Evolutionary conservation across 2,329 filamentous ascomycete species (phyloP).

Genomic region (Penicillium rolfsii): DNA sequence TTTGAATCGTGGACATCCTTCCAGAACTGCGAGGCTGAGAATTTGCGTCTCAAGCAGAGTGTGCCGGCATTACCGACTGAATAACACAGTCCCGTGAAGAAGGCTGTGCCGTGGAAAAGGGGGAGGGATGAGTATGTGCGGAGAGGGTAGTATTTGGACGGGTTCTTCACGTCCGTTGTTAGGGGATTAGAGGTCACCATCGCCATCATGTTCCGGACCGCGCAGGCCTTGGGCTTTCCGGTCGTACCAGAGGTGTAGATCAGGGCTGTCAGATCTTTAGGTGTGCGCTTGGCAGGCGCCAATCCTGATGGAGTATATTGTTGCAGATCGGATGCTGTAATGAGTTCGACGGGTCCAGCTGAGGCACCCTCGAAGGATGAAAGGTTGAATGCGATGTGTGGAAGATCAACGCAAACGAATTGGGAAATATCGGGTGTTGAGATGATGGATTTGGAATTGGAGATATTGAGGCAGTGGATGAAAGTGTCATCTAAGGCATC

Average conservation of each 20-base stretch:
- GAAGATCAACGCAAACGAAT: conserved; percentile 38
- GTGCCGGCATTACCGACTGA: conserved; percentile 47
- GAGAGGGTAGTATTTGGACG: conserved; percentile 48
- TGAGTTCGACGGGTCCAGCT: conserved; percentile 27
- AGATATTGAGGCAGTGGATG: conserved; percentile 50
- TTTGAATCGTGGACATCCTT: conserved; percentile 49
- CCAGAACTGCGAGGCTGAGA: conserved; percentile 52
- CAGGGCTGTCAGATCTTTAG: conserved; percentile 42
- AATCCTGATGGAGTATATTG: conserved; percentile 31
- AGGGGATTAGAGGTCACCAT: conserved; percentile 43
- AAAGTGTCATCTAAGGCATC: conserved; percentile 47
- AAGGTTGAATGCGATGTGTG: conserved; percentile 45
- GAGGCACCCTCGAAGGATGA: conserved; percentile 41
- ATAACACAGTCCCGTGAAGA: conserved; percentile 51
- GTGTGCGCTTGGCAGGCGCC: conserved; percentile 37
- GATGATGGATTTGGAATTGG: conserved; percentile 46
- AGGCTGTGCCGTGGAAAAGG: conserved; percentile 54
- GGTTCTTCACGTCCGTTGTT: conserved; percentile 42
- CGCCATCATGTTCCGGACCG: conserved; percentile 45
- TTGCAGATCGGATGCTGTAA: conserved; percentile 33
- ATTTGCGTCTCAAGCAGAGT: conserved; percentile 51
- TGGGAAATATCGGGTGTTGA: conserved; percentile 50
- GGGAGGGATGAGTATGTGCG: conserved; percentile 54
- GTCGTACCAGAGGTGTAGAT: conserved; percentile 57
- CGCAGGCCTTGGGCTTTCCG: conserved; percentile 53